These are phyloP conservation scores for Diaporthe ilicicola DNA, from an alignment of 2,329 filamentous ascomycete genomes.

Conservation along the genomic window DNA sequence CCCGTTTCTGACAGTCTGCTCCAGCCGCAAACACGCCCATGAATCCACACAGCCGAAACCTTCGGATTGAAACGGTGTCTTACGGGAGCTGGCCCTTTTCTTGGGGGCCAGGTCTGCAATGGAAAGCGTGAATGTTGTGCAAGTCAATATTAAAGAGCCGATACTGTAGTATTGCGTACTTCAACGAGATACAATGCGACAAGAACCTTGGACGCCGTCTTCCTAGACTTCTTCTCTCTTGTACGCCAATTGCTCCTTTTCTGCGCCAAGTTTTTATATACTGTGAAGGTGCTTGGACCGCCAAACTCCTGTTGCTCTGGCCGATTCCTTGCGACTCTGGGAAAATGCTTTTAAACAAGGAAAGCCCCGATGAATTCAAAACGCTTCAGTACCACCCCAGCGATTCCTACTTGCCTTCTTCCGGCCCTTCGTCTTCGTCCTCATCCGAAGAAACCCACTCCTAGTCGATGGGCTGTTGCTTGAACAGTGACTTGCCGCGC, in stretches of 20 bases:
- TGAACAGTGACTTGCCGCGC: slow-evolving; percentile 93
- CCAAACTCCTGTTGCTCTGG: not conserved
- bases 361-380: not conserved
- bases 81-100: not conserved
- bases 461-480: slow-evolving; percentile 77
- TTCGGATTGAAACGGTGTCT: no score
- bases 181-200: not conserved
- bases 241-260: not conserved
- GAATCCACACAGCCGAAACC: not conserved
- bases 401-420: not conserved
- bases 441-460: slow-evolving; percentile 34
- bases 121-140: not conserved
- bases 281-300: not conserved
- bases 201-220: not conserved
- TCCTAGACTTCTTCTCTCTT: not conserved
- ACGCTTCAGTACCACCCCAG: slow-evolving; percentile 20
- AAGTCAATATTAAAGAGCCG: not conserved
- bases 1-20: no score
- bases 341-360: not conserved
- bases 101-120: not conserved
- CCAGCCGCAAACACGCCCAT: no score
- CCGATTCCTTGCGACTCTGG: not conserved
- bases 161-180: not conserved
- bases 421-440: slow-evolving; percentile 2
- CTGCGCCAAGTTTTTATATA: not conserved